phyloP scores from a whole-genome alignment of 176 grass and related monocot genomes.

The Phyllostachys edulis region DNA sequence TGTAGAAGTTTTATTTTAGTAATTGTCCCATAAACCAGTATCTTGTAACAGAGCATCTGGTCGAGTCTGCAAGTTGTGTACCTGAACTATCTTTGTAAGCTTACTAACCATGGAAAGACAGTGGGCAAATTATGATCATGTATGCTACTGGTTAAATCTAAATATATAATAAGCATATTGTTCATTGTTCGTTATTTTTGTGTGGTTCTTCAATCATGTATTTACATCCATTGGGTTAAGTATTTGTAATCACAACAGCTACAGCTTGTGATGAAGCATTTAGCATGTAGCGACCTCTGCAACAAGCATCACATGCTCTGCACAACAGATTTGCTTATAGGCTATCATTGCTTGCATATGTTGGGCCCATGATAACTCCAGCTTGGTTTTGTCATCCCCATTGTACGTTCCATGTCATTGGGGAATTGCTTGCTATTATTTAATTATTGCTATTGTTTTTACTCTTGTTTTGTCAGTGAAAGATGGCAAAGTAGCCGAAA shows the following conservation, averaged over 20 bases:
- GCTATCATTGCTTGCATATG: slow-evolving; percentile 22
- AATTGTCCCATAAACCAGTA: background rate
- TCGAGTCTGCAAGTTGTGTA: slow-evolving; percentile 8
- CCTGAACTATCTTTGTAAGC: slow-evolving; percentile 1
- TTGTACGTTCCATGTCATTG: background rate
- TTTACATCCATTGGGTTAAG: slow-evolving; percentile 8
- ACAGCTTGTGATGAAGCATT: slow-evolving; percentile 6
- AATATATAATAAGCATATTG: slow-evolving; percentile 5
- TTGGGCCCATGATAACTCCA: slow-evolving; percentile 27
- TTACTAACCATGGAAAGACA: background rate
- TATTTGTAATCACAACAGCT: background rate
- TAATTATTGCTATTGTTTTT: background rate
- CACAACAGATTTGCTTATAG: slow-evolving; percentile 23
- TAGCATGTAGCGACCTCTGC: slow-evolving; percentile 18
- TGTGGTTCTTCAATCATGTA: slow-evolving; percentile 18
- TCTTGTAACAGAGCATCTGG: slow-evolving; percentile 11
- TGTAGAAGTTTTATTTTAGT: background rate
- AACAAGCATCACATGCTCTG: slow-evolving; percentile 22
- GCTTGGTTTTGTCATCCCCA: slow-evolving; percentile 16
- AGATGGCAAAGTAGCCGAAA: slow-evolving; percentile 1
- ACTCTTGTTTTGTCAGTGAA: background rate
- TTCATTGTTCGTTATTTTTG: background rate
- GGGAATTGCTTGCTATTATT: background rate
- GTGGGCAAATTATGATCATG: background rate
- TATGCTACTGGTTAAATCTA: slow-evolving; percentile 3